phyloP scores from a whole-genome alignment of 1,139 yeast species.

The Taphrina flavorubra region DNA sequence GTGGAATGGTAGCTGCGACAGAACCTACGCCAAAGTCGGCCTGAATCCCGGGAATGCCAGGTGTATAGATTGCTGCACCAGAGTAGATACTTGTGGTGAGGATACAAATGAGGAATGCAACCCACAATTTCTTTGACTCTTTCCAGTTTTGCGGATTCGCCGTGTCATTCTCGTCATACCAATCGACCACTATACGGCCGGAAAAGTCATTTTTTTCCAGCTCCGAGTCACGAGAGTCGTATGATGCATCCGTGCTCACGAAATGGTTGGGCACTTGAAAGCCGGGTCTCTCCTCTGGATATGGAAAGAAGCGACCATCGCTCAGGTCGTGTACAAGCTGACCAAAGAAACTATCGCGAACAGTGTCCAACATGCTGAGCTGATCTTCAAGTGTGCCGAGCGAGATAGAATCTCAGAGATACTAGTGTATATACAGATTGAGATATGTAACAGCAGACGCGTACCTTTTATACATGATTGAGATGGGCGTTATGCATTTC shows the following conservation, averaged over 20 bases:
- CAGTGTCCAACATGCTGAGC: not conserved
- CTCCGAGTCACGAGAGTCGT: not conserved
- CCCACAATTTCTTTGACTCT: slow-evolving; percentile 52
- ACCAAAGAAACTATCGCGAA: slow-evolving; percentile 4
- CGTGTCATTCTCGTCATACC: slow-evolving; percentile 63
- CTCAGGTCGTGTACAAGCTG: slow-evolving; percentile 4
- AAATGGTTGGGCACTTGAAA: not conserved
- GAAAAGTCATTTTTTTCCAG: not conserved
- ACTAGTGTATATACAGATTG: too few relatives aligned
- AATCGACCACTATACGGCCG: slow-evolving; percentile 48
- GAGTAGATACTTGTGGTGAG: slow-evolving; percentile 63
- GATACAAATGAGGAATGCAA: slow-evolving; percentile 55
- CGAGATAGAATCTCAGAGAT: too few relatives aligned
- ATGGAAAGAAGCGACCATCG: not conserved
- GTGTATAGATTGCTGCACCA: slow-evolving; percentile 67
- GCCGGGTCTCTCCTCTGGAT: slow-evolving; percentile 5
- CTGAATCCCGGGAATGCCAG: slow-evolving; percentile 58
- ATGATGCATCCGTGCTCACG: too few relatives aligned
- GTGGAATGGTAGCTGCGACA: slow-evolving; percentile 78
- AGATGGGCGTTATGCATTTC: too few relatives aligned
- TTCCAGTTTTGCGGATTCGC: slow-evolving; percentile 68
- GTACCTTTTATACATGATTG: too few relatives aligned
- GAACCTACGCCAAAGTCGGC: slow-evolving; percentile 67
- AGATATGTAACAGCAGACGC: too few relatives aligned
- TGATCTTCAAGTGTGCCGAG: too few relatives aligned